Evolutionary conservation across 805 yeast genomes (phyloP), one percentile per base, ranked within the genome.

Genomic region (Candida nemodendra): DNA sequence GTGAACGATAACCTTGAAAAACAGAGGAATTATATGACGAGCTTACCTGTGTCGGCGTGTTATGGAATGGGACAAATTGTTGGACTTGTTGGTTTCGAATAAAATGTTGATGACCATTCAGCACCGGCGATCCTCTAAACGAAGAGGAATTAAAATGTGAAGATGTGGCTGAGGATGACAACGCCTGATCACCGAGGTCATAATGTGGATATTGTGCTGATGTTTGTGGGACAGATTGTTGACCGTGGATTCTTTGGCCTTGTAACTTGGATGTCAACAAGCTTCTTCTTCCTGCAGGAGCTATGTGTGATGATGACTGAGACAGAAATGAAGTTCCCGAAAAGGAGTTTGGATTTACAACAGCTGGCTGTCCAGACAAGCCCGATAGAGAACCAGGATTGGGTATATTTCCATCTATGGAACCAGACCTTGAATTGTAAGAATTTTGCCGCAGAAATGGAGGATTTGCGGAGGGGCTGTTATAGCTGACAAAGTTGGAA

Each of bases 31-130:
- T 49, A 44, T 31, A 57, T 9, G 61, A 72, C 9, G 72, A 62
- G 31, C 76, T 67, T 3, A 74, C 67, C n/a, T 60, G 72, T 32
- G 65, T 65, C 4, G 78, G 78, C 3, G 76, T 66, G 49, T 72
- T 69, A 49, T 71, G 76, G 37, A 48, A 60, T 33, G 73, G 63
- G 29, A 61, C 54, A 43, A 47, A 62, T 13, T 63, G 51, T 21
- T 44, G 52, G 4, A 24, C 31, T 24, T 39, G 42, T 32, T 42
- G 48, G 32, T 34, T 47, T 39, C 48, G 52, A 8, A 38, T 43
- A 30, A 34, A 33, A 21, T 41, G 48, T 9, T 48, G 35, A 18
- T 38, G 47, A 11, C 33, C 30, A 18, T 47, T 15, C 2, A 47
- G 38, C 16, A 18, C 17, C 8, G 40, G 24, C 3, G 36, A 30